Evolutionary conservation across 805 yeast species (phyloP).

Genomic region (Saccharomycopsis schoenii): DNA sequence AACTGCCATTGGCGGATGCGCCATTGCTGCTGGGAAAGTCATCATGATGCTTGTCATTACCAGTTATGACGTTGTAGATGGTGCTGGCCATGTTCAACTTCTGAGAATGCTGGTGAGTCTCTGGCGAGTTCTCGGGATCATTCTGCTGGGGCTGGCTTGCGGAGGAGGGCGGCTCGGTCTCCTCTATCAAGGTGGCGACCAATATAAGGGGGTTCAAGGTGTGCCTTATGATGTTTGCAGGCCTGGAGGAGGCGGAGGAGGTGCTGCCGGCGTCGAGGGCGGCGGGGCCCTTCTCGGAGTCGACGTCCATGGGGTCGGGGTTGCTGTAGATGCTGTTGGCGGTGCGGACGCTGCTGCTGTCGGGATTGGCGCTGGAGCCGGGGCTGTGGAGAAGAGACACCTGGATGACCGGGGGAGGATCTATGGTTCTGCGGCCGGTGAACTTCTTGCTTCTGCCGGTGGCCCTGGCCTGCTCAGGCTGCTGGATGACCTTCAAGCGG

Average conservation of each 20-base stretch:
- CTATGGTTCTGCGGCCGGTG: slow-evolving; percentile 19
- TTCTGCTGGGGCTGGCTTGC: not conserved
- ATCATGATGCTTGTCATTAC: not conserved
- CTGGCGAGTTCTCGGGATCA: not conserved
- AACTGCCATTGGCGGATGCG: not conserved
- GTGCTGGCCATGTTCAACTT: not conserved
- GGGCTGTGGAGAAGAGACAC: slow-evolving; percentile 9
- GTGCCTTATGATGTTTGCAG: slow-evolving; percentile 14
- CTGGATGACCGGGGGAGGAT: slow-evolving; percentile 20
- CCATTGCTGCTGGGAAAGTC: not conserved
- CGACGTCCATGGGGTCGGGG: not conserved
- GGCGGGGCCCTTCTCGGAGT: not conserved
- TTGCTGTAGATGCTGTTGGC: not conserved
- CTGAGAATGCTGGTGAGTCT: not conserved
- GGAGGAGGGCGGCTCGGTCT: not conserved
- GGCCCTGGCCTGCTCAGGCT: slow-evolving; percentile 20
- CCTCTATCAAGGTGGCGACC: slow-evolving; percentile 15
- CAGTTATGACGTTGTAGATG: not conserved
- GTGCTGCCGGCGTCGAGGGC: too few species aligned
- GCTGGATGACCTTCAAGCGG: slow-evolving; percentile 15
- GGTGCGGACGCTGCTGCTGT: too few species aligned
- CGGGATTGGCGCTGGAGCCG: not conserved
- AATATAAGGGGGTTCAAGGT: slow-evolving; percentile 16
- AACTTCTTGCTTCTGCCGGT: slow-evolving; percentile 17
- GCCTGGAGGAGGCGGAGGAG: not conserved